A percentile compares a stretch with the other conserved stretches of the same genome.
phyloP scores from a whole-genome alignment of 768 basidiomycete genomes.

The Suillus discolor region DNA sequence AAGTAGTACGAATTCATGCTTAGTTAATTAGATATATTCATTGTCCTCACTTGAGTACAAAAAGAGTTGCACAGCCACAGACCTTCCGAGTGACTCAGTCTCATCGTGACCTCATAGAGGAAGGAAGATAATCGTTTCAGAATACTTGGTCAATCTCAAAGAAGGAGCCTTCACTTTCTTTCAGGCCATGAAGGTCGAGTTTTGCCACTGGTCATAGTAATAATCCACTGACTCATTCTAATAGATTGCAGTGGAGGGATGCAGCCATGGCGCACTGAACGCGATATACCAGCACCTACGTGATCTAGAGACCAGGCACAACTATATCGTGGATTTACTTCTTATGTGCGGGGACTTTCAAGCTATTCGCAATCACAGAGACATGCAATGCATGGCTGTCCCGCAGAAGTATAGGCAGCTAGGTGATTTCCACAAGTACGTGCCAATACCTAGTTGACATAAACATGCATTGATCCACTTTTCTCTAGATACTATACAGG shows the following conservation, averaged over 20 bases:
- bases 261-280: constrained; percentile 94
- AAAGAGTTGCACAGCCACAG: background rate
- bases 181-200: background rate
- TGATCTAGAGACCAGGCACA: constrained; percentile 59
- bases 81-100: background rate
- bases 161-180: background rate
- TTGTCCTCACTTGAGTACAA: no score
- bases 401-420: constrained; percentile 86
- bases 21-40: no score
- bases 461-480: constrained; percentile 3
- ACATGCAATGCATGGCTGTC: constrained; percentile 89
- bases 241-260: constrained; percentile 90
- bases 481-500: constrained; percentile 84
- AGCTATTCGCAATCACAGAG: constrained; percentile 82
- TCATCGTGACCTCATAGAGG: background rate
- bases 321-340: constrained; percentile 78
- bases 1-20: no score
- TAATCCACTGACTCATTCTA: background rate
- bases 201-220: no score
- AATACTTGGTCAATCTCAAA: background rate
- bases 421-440: constrained; percentile 81
- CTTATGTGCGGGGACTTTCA: constrained; percentile 97
- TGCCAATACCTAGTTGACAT: background rate
- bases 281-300: constrained; percentile 77
- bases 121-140: background rate